A percentile compares a stretch with the other conserved stretches of the same genome.
Conservation (phyloP, 495 filamentous ascomycete genomes). For the Massariosphaeria phaeospora region DNA sequence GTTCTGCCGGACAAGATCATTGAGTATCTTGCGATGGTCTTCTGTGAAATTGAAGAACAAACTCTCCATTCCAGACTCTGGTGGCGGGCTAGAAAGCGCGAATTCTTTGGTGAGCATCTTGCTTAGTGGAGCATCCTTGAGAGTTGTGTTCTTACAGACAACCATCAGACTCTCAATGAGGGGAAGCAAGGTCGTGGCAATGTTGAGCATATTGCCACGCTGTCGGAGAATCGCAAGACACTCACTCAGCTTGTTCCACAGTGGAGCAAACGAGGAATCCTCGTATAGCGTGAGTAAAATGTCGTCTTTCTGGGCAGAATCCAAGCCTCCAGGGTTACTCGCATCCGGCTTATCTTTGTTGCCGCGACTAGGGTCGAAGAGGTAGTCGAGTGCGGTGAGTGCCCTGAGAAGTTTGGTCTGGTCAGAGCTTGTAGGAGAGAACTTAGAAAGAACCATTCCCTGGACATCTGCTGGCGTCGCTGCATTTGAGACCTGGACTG, state of each 20-base stretch:
- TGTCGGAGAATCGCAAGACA: conserved; percentile 83
- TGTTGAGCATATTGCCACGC: conserved; percentile 90
- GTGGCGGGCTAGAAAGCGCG: conserved; percentile 68
- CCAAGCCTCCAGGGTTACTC: conserved; percentile 18
- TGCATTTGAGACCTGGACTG: conserved; percentile 80
- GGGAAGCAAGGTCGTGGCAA: conserved; percentile 89
- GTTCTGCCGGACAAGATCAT: conserved; percentile 93
- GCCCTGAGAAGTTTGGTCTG: conserved; percentile 91
- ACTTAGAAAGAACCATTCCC: conserved; percentile 86
- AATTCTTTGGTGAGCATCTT: conserved; percentile 58
- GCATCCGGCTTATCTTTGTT: conserved; percentile 49
- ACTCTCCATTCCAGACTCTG: conserved; percentile 75
- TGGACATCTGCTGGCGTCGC: conserved; percentile 89
- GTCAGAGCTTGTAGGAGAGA: conserved; percentile 90
- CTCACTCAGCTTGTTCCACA: conserved; percentile 93
- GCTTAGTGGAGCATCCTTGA: conserved; percentile 60
- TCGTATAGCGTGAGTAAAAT: conserved; percentile 83
- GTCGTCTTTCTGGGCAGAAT: conserved; percentile 62
- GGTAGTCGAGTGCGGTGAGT: conserved; percentile 90
- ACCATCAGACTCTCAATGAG: conserved; percentile 97
- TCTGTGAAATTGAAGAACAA: conserved; percentile 99
- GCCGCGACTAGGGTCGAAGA: conserved; percentile 60
- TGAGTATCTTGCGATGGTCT: conserved; percentile 95
- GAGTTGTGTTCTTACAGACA: conserved; percentile 91
- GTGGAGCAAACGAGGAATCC: conserved; percentile 76